Evolutionary conservation across 352 stramenopile genomes (phyloP), one percentile per base, ranked within the genome.

Genomic region (Elongisporangium anandrum): DNA sequence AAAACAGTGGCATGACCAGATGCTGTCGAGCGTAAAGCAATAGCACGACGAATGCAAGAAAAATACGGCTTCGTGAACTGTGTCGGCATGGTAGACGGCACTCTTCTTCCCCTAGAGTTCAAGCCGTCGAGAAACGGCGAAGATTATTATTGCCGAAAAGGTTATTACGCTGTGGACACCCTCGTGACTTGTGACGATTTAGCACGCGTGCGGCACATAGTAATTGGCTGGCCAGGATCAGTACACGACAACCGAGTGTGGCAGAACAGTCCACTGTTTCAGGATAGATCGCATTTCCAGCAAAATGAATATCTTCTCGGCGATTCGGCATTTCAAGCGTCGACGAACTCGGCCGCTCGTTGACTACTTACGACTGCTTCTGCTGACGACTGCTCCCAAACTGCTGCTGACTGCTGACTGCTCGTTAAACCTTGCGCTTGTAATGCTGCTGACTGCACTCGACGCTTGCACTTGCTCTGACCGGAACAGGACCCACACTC

Each of bases 191-290:
- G 63, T 23, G 64, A 75, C 22, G 58, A 80, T 23, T 4, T 63
- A 12, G 60, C 57, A 0, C 24, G 61, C 1, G 53, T 72, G 13
- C 51, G 63, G 0, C 15, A 77, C 50, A 48, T 65, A 10, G 34
- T 71, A 0, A 55, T 72, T 0, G 68, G 61, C 0, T 80, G 67
- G 64, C 61, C 70, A 7, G 62, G 66, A 15, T 65, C 55, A 2
- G 56, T 63, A 2, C 64, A 79, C 13, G 70, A 75, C 50, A 73
- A 79, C 34, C 62, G 64, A 13, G 62, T 73, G 0, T 75, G 57
- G 59, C 7, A 34, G 0, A 78, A 65, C 3, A 47, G 24, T 34
- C 24, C 24, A 34, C 7, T 0, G 13, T 77, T 8, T 52, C 38
- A 3, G n/a, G 50, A n/a, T 6, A 56, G 0, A 0, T 4, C 2